Conservation (phyloP, 2,329 filamentous ascomycete species). For the Alternaria gaisen region DNA sequence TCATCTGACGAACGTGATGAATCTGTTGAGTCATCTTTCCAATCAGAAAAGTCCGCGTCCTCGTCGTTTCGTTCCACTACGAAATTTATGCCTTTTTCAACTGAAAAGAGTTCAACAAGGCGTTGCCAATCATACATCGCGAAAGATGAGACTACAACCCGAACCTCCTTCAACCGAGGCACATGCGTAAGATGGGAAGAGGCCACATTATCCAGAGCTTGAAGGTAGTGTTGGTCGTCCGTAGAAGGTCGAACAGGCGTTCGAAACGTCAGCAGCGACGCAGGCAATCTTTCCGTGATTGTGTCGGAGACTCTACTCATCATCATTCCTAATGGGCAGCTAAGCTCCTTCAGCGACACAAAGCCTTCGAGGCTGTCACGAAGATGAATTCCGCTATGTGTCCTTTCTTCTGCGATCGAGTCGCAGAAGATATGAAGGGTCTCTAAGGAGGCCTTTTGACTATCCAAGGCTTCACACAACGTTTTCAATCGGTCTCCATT, state of each 20-base stretch:
- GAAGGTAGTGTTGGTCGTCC: constrained; percentile 15
- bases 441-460: constrained; percentile 25
- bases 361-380: constrained; percentile 23
- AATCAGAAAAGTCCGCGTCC: constrained; percentile 7
- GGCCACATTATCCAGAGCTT: constrained; percentile 26
- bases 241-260: constrained; percentile 12
- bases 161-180: constrained; percentile 19
- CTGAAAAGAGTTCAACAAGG: constrained; percentile 15
- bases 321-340: constrained; percentile 22
- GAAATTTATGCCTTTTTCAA: constrained; percentile 14
- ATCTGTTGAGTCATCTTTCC: constrained; percentile 12
- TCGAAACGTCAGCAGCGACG: constrained; percentile 18
- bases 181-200: constrained; percentile 9
- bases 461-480: constrained; percentile 15
- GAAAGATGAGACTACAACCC: constrained; percentile 11
- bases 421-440: constrained; percentile 17
- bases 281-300: constrained; percentile 25
- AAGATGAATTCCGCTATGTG: background rate
- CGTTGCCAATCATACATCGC: constrained; percentile 23
- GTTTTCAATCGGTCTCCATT: constrained; percentile 2
- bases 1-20: constrained; percentile 26
- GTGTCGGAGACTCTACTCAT: constrained; percentile 7
- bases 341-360: constrained; percentile 19
- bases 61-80: constrained; percentile 10
- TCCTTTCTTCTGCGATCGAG: constrained; percentile 4